phyloP scores from a whole-genome alignment of 495 filamentous ascomycete genomes.

The Aspergillus coremiiformis region DNA sequence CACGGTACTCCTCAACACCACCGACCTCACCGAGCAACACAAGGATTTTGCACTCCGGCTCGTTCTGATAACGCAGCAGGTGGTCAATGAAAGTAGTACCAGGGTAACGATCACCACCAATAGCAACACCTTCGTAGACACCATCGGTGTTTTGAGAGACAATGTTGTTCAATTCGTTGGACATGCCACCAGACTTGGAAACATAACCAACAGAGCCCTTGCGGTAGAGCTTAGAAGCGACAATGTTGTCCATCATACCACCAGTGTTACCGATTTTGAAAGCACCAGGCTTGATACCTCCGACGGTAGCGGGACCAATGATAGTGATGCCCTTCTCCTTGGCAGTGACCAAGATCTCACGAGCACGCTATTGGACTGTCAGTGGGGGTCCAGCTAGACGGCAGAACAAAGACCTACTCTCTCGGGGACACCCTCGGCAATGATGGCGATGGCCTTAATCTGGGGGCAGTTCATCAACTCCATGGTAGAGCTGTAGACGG shows the following conservation, averaged over 20 bases:
- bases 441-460: constrained; percentile 96
- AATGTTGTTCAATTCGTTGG: constrained; percentile 99
- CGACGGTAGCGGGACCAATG: constrained; percentile 95
- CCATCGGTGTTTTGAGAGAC: constrained; percentile 90
- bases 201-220: constrained; percentile 97
- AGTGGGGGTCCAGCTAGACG: constrained; percentile 8
- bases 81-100: constrained; percentile 99
- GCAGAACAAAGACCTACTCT: constrained; percentile 52
- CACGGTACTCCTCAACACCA: constrained; percentile 99
- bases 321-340: constrained; percentile 98
- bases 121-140: constrained; percentile 98
- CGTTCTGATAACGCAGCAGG: constrained; percentile 86
- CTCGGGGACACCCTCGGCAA: constrained; percentile 98
- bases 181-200: constrained; percentile 99
- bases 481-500: constrained; percentile 96
- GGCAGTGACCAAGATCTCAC: constrained; percentile 92
- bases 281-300: constrained; percentile 97
- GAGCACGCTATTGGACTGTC: constrained; percentile 59
- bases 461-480: constrained; percentile 97
- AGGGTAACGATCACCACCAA: constrained; percentile 97
- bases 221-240: constrained; percentile 99
- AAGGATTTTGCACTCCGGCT: constrained; percentile 95
- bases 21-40: constrained; percentile 95
- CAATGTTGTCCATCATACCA: constrained; percentile 99
- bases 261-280: constrained; percentile 99